Evolutionary conservation across 805 yeast genomes (phyloP), one percentile per base, ranked within the genome.

Genomic region (Scheffersomyces coipomensis): DNA sequence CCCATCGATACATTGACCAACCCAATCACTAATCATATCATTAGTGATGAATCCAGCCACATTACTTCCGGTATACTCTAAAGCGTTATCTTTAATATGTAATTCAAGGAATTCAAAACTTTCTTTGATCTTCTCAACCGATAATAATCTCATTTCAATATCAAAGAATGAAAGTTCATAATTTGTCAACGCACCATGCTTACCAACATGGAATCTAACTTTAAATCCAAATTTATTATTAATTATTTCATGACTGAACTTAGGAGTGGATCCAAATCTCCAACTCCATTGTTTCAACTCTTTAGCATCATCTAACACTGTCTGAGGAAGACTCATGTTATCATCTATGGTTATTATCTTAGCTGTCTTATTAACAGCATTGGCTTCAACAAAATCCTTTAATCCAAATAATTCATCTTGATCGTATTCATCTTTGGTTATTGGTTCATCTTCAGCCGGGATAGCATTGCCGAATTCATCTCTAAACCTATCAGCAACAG

Each of bases 251-350:
- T 85, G 79, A 29, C 73, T 68, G 56, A 91, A 93, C 42, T 68
- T 71, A 0, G 97, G 97, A 0, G 96, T 84, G 16, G 73, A 67
- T 1, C 88, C 90, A 58, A 65, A 88, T 26, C 66, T 76, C 96
- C 96, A 90, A 1, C 76, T 66, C 85, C 93, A 84, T 16, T 71
- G 59, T 31, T 64, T 53, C 15, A 88, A 61, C 19, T 71, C 71
- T 0, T 60, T 42, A 23, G 70, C 68, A 0, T 66, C 63, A 2
- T 66, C 51, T 2, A 39, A 21, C 0, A 85, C 64, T 23, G 78
- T 79, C 1, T 48, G 55, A 19, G 54, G 74, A 37, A 46, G 60
- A 8, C 53, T 49, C 2, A 66, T 62, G 1, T 48, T 43, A 1
- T 53, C 55, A 21, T 53, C 61, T 4, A 64, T 52, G 1, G 35